phyloP scores from a whole-genome alignment of 306 rosid species.

The Quercus parvula region DNA sequence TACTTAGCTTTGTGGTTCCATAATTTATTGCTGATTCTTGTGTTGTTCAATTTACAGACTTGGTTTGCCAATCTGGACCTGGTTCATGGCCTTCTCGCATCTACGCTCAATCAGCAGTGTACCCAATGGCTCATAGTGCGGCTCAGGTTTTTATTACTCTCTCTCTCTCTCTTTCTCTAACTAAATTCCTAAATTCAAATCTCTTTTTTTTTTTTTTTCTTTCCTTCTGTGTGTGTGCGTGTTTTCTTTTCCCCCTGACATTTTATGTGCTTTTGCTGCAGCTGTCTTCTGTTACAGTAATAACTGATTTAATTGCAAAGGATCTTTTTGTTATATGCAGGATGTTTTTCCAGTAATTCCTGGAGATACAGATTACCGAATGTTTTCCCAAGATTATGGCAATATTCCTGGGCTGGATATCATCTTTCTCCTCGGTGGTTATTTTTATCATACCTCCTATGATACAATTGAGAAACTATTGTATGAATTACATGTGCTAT shows the following conservation, averaged over 20 bases:
- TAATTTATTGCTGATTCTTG: conserved; percentile 17
- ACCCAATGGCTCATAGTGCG: conserved; percentile 98
- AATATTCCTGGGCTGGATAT: conserved; percentile 96
- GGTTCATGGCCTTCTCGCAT: conserved; percentile 84
- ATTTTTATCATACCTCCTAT: conserved; percentile 93
- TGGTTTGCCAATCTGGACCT: conserved; percentile 99
- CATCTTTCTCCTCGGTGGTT: conserved; percentile 95
- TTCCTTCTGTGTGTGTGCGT: neutral
- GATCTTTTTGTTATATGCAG: conserved; percentile 45
- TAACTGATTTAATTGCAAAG: conserved; percentile 15
- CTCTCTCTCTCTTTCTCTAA: neutral
- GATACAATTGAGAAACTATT: conserved; percentile 90
- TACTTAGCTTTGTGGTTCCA: conserved; percentile 10
- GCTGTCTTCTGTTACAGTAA: conserved; percentile 10
- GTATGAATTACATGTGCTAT: conserved; percentile 65
- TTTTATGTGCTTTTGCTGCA: conserved; percentile 4
- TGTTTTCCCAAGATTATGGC: conserved; percentile 89
- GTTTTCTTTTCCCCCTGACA: neutral
- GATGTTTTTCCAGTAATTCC: conserved; percentile 95
- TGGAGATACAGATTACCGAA: conserved; percentile 97
- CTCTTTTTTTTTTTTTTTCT: neutral
- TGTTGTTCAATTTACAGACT: conserved; percentile 49
- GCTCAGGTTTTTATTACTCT: conserved; percentile 66
- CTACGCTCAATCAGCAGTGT: conserved; percentile 84
- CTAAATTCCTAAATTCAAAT: conserved; percentile 1